These are phyloP conservation scores for Penicillium subrubescens DNA, from an alignment of 495 filamentous ascomycete genomes.

Conservation along the genomic window DNA sequence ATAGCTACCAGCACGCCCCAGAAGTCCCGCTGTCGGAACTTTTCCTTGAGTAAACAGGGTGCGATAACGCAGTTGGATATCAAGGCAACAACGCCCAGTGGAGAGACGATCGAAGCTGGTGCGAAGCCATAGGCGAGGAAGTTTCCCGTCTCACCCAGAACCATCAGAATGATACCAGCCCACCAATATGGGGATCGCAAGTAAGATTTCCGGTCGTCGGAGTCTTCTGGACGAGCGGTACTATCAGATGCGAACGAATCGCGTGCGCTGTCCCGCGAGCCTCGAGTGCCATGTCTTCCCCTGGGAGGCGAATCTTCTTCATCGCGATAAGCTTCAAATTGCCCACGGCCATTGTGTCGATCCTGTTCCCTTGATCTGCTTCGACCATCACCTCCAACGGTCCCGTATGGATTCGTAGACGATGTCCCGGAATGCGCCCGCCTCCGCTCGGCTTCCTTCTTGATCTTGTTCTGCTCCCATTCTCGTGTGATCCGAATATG, in stretches of 20 bases:
- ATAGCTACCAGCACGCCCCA: conserved; percentile 86
- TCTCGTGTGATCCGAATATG: conserved; percentile 76
- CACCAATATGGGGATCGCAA: conserved; percentile 95
- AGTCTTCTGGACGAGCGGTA: conserved; percentile 37
- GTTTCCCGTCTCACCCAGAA: conserved; percentile 90
- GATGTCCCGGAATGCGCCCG: conserved; percentile 22
- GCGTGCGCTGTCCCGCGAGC: conserved; percentile 24
- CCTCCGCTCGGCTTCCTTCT: conserved; percentile 38
- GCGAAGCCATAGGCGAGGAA: conserved; percentile 98
- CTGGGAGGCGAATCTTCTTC: conserved; percentile 20
- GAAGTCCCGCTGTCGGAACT: conserved; percentile 81
- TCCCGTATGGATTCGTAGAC: conserved; percentile 36
- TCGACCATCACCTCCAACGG: conserved; percentile 18
- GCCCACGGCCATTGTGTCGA: conserved; percentile 6
- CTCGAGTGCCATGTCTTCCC: conserved; percentile 16
- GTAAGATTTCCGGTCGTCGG: conserved; percentile 61
- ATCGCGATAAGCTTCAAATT: conserved; percentile 35
- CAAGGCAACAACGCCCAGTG: conserved; percentile 90
- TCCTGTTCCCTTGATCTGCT: conserved; percentile 12
- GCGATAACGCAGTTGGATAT: conserved; percentile 97
- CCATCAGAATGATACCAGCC: conserved; percentile 88
- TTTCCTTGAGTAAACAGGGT: conserved; percentile 87
- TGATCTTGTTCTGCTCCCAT: conserved; percentile 54
- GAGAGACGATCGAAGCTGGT: conserved; percentile 97
- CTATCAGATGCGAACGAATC: conserved; percentile 45